Evolutionary conservation across 306 rosid genomes (phyloP), one percentile per base, ranked within the genome.

Genomic region (Cucurbita maxima): DNA sequence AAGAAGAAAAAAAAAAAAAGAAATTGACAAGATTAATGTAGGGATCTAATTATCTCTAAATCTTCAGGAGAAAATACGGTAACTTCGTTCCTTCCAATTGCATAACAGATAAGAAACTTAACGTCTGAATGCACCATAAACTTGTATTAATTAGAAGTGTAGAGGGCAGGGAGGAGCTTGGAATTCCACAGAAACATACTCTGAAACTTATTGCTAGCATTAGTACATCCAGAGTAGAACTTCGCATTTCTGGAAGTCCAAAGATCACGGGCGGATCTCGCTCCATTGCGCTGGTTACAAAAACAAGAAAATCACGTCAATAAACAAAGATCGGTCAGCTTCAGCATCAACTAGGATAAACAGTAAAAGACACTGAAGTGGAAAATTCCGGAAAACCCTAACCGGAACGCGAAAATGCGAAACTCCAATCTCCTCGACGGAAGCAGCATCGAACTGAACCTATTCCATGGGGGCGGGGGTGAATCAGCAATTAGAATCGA

Each of bases 231-330:
- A 58, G 74, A 50, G 80, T 83, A 95, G 80, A 85, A 83, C 76
- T 85, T 83, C 6, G 92, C 81, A 83, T 89, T 86, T 78, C 83
- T 87, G 4, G 97, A 82, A 69, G 76, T 85, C 99, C 99, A 95
- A 48, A 89, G 62, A 81, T 88, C 88, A 73, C 85, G 96, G 75
- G 76, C 83, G 43, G 86, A 71, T 80, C 77, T 85, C 58, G 88
- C 86, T 79, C 90, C 90, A 13, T 70, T 79, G 12, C 64, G 79
- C 97, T 89, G 81, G 45, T 72, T 14, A 66, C 60, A 51, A 40
- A 76, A 74, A n/a, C 14, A 13, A 75, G 47, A 44, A 72, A 81
- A 77, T 1, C 76, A 70, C 72, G 67, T 50, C 16, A 10, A 77
- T 58, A 54, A 83, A 79, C 76, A 34, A 59, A 70, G 80, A 87